Evolutionary conservation across 2,329 filamentous ascomycete species (phyloP), one percentile per base, ranked within the genome.

Genomic region (Dendryphion nanum): DNA sequence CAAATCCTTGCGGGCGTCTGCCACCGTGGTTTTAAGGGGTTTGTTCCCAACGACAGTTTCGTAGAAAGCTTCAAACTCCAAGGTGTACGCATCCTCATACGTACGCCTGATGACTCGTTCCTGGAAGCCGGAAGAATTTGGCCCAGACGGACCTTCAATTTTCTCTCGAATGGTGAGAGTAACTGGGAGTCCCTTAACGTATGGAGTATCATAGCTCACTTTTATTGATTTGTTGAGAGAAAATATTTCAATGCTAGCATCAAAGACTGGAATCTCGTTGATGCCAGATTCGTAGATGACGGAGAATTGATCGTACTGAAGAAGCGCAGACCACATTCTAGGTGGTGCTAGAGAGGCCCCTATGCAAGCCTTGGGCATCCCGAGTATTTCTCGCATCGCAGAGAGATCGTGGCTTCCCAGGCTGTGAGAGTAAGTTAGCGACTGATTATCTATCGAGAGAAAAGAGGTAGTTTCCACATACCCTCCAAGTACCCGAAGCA

Each of bases 1-100:
- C 37, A 71, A 35, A 48, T 70, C 67, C 41, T 61, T 50, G 33
- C 63, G 15, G 1, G 63, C 63, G 53, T 70, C 67, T 19, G 51
- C 40, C 1, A 55, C 55, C 6, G 52, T 62, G 8, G 66, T 69
- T 43, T 66, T 68, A 12, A 56, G 51, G 16, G 42, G 23, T 34
- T 48, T 48, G 3, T 48, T 55, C 15, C 56, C 47, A 4, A 53
- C 47, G 5, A 70, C 38, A 43, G 64, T 67, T 5, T 52, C 51
- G 47, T 69, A 51, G 49, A 70, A 48, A 20, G 59, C 60, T 34
- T 49, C 45, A 37, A 70, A 51, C 37, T 70, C 63, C 13, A 52
- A 50, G 30, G 51, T 54, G 41, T 66, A 69, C 2, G 65, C 53
- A 37, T 70, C 67, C 28, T 65, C 57, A 41, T 61, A 64, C 14